Percentiles rank a stretch among this genome's conserved stretches.
Evolutionary conservation across 2,329 filamentous ascomycete genomes (phyloP).

Genomic region (Calonectria hongkongensis): DNA sequence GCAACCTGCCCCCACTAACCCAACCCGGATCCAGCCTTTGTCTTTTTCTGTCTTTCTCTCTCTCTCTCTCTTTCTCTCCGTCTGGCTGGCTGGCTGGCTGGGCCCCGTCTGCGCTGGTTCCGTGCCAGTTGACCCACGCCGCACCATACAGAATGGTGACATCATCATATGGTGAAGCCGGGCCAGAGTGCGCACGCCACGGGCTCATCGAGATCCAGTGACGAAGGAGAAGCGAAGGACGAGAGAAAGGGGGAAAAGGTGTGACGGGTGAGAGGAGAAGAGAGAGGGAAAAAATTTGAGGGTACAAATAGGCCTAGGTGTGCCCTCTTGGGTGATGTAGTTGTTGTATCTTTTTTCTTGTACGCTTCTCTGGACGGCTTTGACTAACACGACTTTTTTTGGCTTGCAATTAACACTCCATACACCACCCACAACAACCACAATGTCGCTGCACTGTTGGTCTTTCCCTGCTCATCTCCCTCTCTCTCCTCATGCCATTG

Average conservation of each 20-base stretch:
- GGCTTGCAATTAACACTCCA: slow-evolving; percentile 3
- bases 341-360: slow-evolving; percentile 17
- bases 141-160: slow-evolving; percentile 60
- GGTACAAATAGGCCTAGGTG: slow-evolving; percentile 54
- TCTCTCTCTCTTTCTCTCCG: too few species aligned
- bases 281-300: slow-evolving; percentile 9
- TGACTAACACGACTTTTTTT: slow-evolving; percentile 27
- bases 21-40: not conserved
- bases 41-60: not conserved
- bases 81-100: too few species aligned
- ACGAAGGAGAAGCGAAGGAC: slow-evolving; percentile 39
- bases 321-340: slow-evolving; percentile 23
- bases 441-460: slow-evolving; percentile 78
- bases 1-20: not conserved
- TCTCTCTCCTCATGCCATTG: not conserved
- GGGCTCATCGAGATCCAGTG: slow-evolving; percentile 46
- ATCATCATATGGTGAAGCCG: slow-evolving; percentile 64
- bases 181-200: slow-evolving; percentile 49
- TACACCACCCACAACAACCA: slow-evolving; percentile 34
- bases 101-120: not conserved
- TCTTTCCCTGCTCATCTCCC: slow-evolving; percentile 40
- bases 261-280: slow-evolving; percentile 11
- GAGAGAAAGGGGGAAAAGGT: slow-evolving; percentile 47
- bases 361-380: slow-evolving; percentile 33
- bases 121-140: slow-evolving; percentile 27